Evolutionary conservation across 805 yeast species (phyloP).

Genomic region (Metschnikowia vanudenii): DNA sequence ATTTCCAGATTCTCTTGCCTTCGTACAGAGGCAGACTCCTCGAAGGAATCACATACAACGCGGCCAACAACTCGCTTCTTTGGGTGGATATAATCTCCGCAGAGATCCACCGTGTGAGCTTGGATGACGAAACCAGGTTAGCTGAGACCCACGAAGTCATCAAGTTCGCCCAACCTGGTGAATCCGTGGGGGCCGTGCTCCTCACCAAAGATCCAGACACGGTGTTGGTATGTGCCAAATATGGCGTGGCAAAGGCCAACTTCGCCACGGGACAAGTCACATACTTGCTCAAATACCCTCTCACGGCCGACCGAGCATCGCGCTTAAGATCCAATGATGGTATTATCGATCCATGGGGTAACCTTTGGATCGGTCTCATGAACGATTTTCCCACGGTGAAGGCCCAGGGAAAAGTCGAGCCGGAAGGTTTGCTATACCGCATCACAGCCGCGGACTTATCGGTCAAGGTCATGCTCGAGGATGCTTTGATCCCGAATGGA

Average conservation of each 20-base stretch:
- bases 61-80: constrained; percentile 49
- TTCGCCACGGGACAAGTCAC: constrained; percentile 36
- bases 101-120: constrained; percentile 36
- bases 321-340: constrained; percentile 73
- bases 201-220: constrained; percentile 53
- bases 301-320: constrained; percentile 21
- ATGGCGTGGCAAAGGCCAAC: constrained; percentile 60
- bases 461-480: constrained; percentile 35
- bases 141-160: constrained; percentile 37
- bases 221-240: constrained; percentile 59
- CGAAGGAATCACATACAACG: constrained; percentile 68
- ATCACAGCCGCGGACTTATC: constrained; percentile 32
- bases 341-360: constrained; percentile 70
- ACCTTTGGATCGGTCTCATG: constrained; percentile 83
- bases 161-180: constrained; percentile 34
- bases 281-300: constrained; percentile 43
- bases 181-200: constrained; percentile 69
- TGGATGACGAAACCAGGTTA: constrained; percentile 16
- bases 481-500: constrained; percentile 64
- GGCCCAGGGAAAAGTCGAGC: constrained; percentile 27
- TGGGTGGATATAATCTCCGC: constrained; percentile 49
- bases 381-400: constrained; percentile 42
- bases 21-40: constrained; percentile 48
- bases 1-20: constrained; percentile 19
- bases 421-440: constrained; percentile 51